Evolutionary conservation across 2,329 filamentous ascomycete species (phyloP).

Genomic region (Ceratocystiopsis sp.): DNA sequence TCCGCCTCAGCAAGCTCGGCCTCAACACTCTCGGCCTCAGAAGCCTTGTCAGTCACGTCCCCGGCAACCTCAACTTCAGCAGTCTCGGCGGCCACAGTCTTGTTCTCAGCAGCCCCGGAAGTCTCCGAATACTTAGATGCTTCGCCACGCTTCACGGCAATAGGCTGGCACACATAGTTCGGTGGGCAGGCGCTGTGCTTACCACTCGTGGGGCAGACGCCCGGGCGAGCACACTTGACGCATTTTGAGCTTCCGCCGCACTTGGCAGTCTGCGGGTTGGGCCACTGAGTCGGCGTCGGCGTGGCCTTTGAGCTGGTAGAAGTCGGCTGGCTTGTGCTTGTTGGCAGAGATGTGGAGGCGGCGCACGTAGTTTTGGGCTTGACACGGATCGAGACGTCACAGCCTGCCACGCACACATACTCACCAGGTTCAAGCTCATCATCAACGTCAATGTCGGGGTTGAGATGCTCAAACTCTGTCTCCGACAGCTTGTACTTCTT

Average conservation of each 20-base stretch:
- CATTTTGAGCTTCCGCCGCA: slow-evolving; percentile 1
- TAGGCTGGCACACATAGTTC: slow-evolving; percentile 3
- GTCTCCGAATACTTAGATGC: background rate
- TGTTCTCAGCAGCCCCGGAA: no score
- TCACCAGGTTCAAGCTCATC: background rate
- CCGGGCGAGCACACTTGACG: slow-evolving; percentile 2
- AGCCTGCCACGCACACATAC: slow-evolving; percentile 4
- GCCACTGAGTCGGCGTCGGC: no score
- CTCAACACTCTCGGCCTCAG: no score
- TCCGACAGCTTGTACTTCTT: slow-evolving; percentile 1
- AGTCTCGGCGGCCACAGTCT: no score
- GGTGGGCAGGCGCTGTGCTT: slow-evolving; percentile 4
- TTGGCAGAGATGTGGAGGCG: no score
- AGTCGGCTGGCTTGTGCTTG: no score
- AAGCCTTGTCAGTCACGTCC: no score
- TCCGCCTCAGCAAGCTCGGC: no score
- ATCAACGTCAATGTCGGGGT: background rate
- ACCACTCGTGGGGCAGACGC: slow-evolving; percentile 3
- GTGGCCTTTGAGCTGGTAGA: slow-evolving; percentile 3
- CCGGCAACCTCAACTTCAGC: no score
- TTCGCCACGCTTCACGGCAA: background rate
- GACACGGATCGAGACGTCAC: background rate
- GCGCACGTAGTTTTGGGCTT: no score
- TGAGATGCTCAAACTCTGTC: slow-evolving; percentile 1
- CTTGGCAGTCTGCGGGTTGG: no score